Evolutionary conservation across 129 eudicot genomes (phyloP).

Genomic region (Rutidosis leptorrhynchoides): DNA sequence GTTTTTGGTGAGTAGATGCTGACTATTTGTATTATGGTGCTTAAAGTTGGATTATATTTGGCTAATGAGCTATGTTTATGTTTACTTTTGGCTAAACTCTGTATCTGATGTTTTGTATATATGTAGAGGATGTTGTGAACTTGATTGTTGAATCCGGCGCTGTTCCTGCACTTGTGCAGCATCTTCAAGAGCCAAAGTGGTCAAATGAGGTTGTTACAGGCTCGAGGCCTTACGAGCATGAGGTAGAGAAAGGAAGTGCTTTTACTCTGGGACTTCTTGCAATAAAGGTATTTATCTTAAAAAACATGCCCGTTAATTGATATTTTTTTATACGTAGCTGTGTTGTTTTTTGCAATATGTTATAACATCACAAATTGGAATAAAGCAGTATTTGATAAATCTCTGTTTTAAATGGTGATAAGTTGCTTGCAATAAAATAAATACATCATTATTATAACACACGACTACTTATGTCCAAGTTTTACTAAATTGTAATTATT

Average conservation of each 20-base stretch:
- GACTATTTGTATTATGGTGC: neutral
- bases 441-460: too few species aligned
- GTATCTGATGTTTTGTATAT: conserved; percentile 14
- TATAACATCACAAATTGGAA: conserved; percentile 12
- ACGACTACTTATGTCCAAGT: neutral
- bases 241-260: conserved; percentile 89
- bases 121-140: conserved; percentile 75
- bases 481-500: neutral
- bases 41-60: neutral
- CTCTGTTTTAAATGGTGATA: conserved; percentile 2
- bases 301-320: neutral
- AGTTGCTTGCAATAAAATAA: conserved; percentile 1
- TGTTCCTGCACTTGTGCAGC: conserved; percentile 63
- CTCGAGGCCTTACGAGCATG: conserved; percentile 54
- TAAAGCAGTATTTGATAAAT: conserved; percentile 3
- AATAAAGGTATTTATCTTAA: conserved; percentile 50
- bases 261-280: conserved; percentile 95
- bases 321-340: neutral
- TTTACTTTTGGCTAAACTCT: conserved; percentile 23
- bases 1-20: conserved; percentile 12
- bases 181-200: conserved; percentile 56
- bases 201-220: conserved; percentile 33
- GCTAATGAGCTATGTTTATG: conserved; percentile 1
- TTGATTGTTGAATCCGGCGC: conserved; percentile 72
- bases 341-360: neutral